These are phyloP conservation scores for Claviceps humidiphila DNA, from an alignment of 2,329 filamentous ascomycete genomes.

Conservation along the genomic window DNA sequence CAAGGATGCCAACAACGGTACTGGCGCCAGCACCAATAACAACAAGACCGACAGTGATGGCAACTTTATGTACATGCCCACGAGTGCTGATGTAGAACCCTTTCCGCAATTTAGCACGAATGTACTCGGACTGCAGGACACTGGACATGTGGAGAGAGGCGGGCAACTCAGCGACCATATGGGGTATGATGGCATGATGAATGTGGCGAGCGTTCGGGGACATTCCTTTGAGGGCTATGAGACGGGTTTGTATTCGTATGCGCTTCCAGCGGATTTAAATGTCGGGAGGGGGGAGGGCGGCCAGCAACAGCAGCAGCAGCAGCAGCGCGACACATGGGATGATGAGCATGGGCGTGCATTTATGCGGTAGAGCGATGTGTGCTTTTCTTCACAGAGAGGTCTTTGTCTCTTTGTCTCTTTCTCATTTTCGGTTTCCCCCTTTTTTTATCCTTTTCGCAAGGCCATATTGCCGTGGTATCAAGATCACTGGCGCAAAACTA, in stretches of 20 bases:
- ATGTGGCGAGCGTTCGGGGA: slow-evolving; percentile 19
- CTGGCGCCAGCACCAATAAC: slow-evolving; percentile 3
- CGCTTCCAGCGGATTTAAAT: slow-evolving; percentile 20
- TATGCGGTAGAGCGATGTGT: no score
- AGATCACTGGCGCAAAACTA: no score
- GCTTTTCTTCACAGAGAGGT: no score
- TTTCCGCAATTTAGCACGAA: slow-evolving; percentile 17
- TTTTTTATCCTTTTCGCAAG: not conserved
- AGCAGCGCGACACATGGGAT: slow-evolving; percentile 10
- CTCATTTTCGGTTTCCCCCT: not conserved
- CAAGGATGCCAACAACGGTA: not conserved
- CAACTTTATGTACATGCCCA: slow-evolving; percentile 15
- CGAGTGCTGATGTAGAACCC: slow-evolving; percentile 16
- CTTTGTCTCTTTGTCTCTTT: not conserved
- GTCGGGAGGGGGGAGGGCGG: not conserved
- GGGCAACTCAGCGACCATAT: slow-evolving; percentile 11
- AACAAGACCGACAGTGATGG: not conserved
- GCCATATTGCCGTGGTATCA: not conserved
- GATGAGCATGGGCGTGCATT: slow-evolving; percentile 1
- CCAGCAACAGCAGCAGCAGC: slow-evolving; percentile 3
- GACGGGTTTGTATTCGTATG: slow-evolving; percentile 19
- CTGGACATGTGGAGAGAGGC: slow-evolving; percentile 12
- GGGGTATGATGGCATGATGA: slow-evolving; percentile 19
- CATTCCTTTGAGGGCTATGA: slow-evolving; percentile 25
- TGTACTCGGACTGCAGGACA: slow-evolving; percentile 19